A percentile compares a stretch with the other conserved stretches of the same genome.
These are phyloP conservation scores for Fusarium anthophilum DNA, from an alignment of 2,329 filamentous ascomycete genomes.

Conservation along the genomic window DNA sequence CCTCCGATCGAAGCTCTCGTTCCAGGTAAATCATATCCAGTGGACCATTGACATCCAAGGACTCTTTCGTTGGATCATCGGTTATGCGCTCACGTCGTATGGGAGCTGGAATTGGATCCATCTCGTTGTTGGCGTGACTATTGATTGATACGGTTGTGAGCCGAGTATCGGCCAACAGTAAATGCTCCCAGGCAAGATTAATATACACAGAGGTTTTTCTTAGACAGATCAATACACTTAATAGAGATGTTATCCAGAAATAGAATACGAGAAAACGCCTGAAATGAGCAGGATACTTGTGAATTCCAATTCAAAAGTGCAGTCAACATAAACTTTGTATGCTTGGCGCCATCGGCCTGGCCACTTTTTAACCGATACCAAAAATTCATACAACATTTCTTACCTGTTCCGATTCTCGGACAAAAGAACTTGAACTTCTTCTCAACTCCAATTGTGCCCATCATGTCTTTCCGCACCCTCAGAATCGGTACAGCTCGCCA, in stretches of 20 bases:
- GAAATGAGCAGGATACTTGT: neutral
- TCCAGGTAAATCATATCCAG: constrained; percentile 11
- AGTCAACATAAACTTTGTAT: constrained; percentile 23
- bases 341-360: constrained; percentile 20
- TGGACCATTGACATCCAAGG: constrained; percentile 13
- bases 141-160: neutral
- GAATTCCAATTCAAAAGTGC: neutral
- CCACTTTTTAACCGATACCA: constrained; percentile 32
- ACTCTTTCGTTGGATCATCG: constrained; percentile 6
- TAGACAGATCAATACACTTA: neutral
- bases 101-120: neutral
- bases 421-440: constrained; percentile 37
- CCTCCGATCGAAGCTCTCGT: constrained; percentile 20
- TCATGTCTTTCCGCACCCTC: constrained; percentile 54
- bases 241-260: neutral
- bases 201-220: neutral
- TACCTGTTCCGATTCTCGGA: constrained; percentile 41
- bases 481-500: constrained; percentile 49
- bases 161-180: neutral
- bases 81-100: neutral
- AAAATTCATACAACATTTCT: constrained; percentile 24
- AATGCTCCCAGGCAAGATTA: neutral
- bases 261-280: neutral
- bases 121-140: neutral
- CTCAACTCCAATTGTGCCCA: constrained; percentile 40